phyloP scores from a whole-genome alignment of 768 basidiomycete species.

The Lactarius trivialis region DNA sequence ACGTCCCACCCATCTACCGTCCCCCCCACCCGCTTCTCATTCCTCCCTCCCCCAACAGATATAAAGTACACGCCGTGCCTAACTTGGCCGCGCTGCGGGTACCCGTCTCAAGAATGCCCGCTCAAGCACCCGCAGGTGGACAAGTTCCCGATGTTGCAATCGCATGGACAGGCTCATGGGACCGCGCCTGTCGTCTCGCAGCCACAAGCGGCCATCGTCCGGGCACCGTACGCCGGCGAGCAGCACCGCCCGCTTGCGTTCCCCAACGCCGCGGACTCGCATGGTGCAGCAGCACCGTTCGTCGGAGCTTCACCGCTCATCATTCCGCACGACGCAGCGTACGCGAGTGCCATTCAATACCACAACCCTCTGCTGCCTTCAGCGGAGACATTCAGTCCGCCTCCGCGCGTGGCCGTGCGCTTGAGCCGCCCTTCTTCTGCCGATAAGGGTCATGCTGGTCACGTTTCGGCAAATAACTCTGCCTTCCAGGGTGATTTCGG shows the following conservation, averaged over 20 bases:
- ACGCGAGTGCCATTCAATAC: conserved; percentile 4
- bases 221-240: not conserved
- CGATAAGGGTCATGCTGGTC: not conserved
- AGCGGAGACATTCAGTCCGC: not conserved
- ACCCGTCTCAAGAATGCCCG: not conserved
- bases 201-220: not conserved
- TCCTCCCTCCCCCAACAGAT: not conserved
- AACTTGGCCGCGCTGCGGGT: conserved; percentile 11
- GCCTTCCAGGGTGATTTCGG: not conserved
- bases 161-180: not conserved
- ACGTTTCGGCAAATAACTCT: not conserved
- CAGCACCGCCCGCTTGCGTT: not conserved
- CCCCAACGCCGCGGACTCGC: not conserved
- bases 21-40: not conserved
- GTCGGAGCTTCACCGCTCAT: not conserved
- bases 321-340: conserved; percentile 12
- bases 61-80: conserved; percentile 14
- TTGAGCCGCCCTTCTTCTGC: conserved; percentile 1
- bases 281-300: not conserved
- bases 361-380: conserved; percentile 1
- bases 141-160: not conserved
- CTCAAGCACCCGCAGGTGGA: conserved; percentile 15
- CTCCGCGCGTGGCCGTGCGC: not conserved
- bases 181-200: not conserved
- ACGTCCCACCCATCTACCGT: not conserved